These are phyloP conservation scores for Cyberlindnera meyerae DNA, from an alignment of 805 yeast species.

Conservation along the genomic window DNA sequence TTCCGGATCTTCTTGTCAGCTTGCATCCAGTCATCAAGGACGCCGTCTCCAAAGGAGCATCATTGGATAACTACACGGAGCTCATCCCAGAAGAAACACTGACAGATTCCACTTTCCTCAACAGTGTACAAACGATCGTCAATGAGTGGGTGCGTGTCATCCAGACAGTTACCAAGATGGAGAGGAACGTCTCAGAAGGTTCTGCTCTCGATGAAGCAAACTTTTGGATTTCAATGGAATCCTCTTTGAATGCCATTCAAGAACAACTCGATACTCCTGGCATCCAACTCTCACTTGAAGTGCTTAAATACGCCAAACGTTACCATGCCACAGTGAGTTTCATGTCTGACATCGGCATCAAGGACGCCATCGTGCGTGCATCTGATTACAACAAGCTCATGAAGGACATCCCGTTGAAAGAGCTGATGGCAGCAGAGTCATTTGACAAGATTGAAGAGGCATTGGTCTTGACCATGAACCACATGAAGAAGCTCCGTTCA, in stretches of 20 bases:
- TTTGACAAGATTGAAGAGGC: slow-evolving; percentile 42
- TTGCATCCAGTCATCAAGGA: slow-evolving; percentile 48
- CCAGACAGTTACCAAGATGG: slow-evolving; percentile 48
- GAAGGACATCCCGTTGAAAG: slow-evolving; percentile 65
- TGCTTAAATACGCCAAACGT: slow-evolving; percentile 66
- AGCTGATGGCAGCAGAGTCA: slow-evolving; percentile 43
- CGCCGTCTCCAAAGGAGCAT: slow-evolving; percentile 33
- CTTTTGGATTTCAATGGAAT: slow-evolving; percentile 75
- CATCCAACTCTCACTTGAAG: slow-evolving; percentile 51
- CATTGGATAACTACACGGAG: slow-evolving; percentile 20
- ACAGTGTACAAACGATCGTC: slow-evolving; percentile 62
- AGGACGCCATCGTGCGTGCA: slow-evolving; percentile 47
- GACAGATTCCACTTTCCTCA: slow-evolving; percentile 53
- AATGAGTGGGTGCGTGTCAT: slow-evolving; percentile 70
- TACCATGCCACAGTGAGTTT: slow-evolving; percentile 75
- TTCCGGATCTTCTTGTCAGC: slow-evolving; percentile 54
- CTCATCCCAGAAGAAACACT: slow-evolving; percentile 34
- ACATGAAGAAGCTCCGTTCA: slow-evolving; percentile 57
- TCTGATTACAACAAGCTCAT: slow-evolving; percentile 57
- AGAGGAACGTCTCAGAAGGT: slow-evolving; percentile 52
- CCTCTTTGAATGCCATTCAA: slow-evolving; percentile 49
- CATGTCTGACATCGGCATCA: slow-evolving; percentile 64
- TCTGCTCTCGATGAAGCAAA: slow-evolving; percentile 59
- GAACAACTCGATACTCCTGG: slow-evolving; percentile 53
- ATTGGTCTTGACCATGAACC: slow-evolving; percentile 46